Percentiles rank a stretch among this genome's conserved stretches.
Conservation (phyloP, 2,329 filamentous ascomycete species). For the Paramyrothecium roridum region DNA sequence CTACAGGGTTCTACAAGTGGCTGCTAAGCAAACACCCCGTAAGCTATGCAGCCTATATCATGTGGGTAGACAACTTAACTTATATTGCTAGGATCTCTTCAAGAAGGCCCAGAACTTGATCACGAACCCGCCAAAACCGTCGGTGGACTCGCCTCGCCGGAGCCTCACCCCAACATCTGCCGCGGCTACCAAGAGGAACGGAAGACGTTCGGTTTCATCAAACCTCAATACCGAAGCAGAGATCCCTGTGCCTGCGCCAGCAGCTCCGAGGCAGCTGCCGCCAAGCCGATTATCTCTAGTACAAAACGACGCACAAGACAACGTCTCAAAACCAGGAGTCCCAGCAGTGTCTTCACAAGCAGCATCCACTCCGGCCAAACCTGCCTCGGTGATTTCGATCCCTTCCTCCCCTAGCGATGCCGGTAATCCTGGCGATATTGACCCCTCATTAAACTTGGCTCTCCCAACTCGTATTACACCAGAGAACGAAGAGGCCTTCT, state of each 20-base stretch:
- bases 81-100: slow-evolving; percentile 18
- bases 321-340: no score
- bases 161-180: neutral
- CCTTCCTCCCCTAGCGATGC: no score
- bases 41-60: slow-evolving; percentile 11
- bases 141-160: slow-evolving; percentile 7
- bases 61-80: slow-evolving; percentile 3
- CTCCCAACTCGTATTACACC: neutral
- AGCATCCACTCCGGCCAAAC: no score
- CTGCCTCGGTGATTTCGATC: no score
- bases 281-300: no score
- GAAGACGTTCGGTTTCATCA: neutral
- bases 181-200: no score
- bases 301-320: no score
- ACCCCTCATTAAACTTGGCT: neutral
- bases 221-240: no score
- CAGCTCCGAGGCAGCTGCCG: no score
- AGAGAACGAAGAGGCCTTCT: slow-evolving; percentile 16
- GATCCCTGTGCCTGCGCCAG: no score
- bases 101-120: slow-evolving; percentile 15
- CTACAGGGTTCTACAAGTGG: slow-evolving; percentile 48
- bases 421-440: no score
- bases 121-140: slow-evolving; percentile 14
- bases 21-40: slow-evolving; percentile 38
- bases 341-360: no score